Base-by-base conservation (phyloP, 768 basidiomycete species). In the Suillus lakei region DNA sequence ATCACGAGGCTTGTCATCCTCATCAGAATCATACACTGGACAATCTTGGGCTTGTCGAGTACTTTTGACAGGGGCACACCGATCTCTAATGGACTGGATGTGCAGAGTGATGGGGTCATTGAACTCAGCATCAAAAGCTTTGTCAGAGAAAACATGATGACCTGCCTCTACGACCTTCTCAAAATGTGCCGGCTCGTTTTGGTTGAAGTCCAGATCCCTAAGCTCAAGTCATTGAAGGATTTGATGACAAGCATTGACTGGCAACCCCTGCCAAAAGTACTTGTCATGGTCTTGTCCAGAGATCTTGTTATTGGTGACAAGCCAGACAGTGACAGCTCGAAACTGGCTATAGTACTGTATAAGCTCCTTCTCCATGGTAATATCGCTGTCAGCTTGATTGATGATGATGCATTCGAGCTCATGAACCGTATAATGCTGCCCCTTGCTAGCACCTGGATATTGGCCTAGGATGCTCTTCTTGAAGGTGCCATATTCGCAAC, bases 291-390 rank as follows among this genome's bases (percentile, higher is more conserved):
- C 66, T 21, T 26, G 13, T 10, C n/a, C 2, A 0, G 63, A 64
- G 16, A 67, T 46, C 36, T 67, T 67, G 28, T 51, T 50, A 9
- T 67, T 39, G 18, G 5, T 39, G 28, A 67, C 38, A 0, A 67
- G 63, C 63, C 66, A 67, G 2, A 50, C 36, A 0, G 50, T 41
- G 16, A 63, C 10, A 0, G 28, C 38, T 1, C 32, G 15, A 26
- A 67, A 67, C 4, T 56, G 43, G 5, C 15, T n/a, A 10, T 65
- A 59, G 46, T 65, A 66, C 3, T 39, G 28, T 1, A 50, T 28
- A 0, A 66, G 36, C 21, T 63, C 62, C 0, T 54, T 50, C 21
- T 67, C 64, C 0, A 32, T 67, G 1, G 43, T 65, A 4, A 67
- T 62, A 18, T 65, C 48, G 28, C 38, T 28, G 16, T 67, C 60